phyloP scores from a whole-genome alignment of 2,329 filamentous ascomycete genomes.

The Pezizomycotina sp. region DNA sequence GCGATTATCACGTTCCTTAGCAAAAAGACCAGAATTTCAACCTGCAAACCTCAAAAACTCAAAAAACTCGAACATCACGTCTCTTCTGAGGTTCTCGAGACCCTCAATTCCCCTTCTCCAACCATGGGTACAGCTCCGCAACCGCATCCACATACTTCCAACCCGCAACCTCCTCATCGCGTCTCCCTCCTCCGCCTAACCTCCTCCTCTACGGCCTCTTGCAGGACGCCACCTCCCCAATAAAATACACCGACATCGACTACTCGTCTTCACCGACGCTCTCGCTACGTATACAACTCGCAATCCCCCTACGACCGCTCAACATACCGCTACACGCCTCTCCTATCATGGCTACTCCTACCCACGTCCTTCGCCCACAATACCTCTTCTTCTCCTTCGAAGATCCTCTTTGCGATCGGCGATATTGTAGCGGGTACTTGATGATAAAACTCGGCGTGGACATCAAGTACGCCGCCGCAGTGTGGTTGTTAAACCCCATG shows the following conservation, averaged over 20 bases:
- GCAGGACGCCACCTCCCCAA: constrained; percentile 76
- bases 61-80: too few relatives aligned
- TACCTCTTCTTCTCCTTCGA: constrained; percentile 62
- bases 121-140: too few relatives aligned
- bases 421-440: constrained; percentile 77
- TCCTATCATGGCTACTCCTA: constrained; percentile 78
- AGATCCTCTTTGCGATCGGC: constrained; percentile 65
- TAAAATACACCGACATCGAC: constrained; percentile 99
- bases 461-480: constrained; percentile 53
- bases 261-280: constrained; percentile 96
- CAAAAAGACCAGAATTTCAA: too few relatives aligned
- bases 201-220: constrained; percentile 71
- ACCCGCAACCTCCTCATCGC: constrained; percentile 38
- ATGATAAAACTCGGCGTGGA: constrained; percentile 45
- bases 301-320: constrained; percentile 70
- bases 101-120: too few relatives aligned
- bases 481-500: constrained; percentile 97
- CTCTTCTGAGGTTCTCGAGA: too few relatives aligned
- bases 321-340: constrained; percentile 91
- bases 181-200: constrained; percentile 48
- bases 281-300: constrained; percentile 50
- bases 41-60: too few relatives aligned
- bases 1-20: too few relatives aligned
- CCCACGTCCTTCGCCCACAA: constrained; percentile 49
- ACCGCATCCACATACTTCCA: constrained; percentile 23